phyloP scores from a whole-genome alignment of 2,329 filamentous ascomycete genomes.

The Aspergillus tubingensis region DNA sequence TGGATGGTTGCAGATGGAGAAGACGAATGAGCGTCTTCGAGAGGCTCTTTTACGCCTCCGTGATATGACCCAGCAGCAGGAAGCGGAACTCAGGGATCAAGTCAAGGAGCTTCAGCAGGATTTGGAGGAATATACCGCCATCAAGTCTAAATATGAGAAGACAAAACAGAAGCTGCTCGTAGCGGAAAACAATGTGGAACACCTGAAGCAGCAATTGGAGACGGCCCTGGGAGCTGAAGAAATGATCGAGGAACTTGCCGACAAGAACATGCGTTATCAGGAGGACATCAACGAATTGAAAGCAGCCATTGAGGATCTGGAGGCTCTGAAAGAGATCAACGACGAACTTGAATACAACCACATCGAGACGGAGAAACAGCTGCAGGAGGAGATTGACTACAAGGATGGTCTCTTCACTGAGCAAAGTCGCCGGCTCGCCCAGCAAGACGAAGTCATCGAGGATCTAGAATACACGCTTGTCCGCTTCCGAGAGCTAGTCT shows the following conservation, averaged over 20 bases:
- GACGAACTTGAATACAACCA: constrained; percentile 95
- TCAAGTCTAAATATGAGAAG: constrained; percentile 70
- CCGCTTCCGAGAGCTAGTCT: constrained; percentile 85
- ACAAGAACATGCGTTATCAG: constrained; percentile 79
- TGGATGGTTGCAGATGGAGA: constrained; percentile 89
- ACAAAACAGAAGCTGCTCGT: constrained; percentile 72
- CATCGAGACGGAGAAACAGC: constrained; percentile 86
- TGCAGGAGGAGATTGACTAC: constrained; percentile 90
- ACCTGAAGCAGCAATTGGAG: constrained; percentile 88
- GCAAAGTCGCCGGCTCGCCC: constrained; percentile 68
- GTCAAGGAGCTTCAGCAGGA: constrained; percentile 74
- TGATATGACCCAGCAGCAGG: constrained; percentile 83
- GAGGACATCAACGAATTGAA: constrained; percentile 83
- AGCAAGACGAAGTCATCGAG: constrained; percentile 78
- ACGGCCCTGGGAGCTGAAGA: constrained; percentile 85
- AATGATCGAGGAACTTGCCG: constrained; percentile 89
- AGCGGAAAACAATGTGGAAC: constrained; percentile 74
- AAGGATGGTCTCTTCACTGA: constrained; percentile 84
- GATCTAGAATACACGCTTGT: constrained; percentile 89
- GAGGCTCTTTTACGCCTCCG: constrained; percentile 82
- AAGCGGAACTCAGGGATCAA: constrained; percentile 74
- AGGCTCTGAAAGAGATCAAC: constrained; percentile 86
- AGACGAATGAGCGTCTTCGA: constrained; percentile 81
- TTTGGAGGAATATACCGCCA: constrained; percentile 64
- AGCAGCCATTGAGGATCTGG: constrained; percentile 79